These are phyloP conservation scores for Phialophora expanda DNA, from an alignment of 2,329 filamentous ascomycete species.

Conservation along the genomic window DNA sequence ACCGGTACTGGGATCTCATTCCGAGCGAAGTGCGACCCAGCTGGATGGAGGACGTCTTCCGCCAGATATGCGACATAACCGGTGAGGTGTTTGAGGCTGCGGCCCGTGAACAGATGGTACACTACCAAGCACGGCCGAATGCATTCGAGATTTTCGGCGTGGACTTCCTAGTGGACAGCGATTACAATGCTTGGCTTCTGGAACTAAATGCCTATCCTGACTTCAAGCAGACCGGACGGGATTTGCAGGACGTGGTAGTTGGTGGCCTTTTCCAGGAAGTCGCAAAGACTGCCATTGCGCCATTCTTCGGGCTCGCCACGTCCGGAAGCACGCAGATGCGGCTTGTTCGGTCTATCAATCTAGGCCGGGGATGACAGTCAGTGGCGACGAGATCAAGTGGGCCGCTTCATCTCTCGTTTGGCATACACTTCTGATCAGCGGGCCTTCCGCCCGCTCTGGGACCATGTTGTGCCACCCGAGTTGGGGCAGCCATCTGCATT, in stretches of 20 bases:
- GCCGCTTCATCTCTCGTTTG: neutral
- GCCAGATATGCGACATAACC: constrained; percentile 74
- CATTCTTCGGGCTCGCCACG: constrained; percentile 64
- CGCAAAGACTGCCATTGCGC: constrained; percentile 66
- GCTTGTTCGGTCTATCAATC: constrained; percentile 53
- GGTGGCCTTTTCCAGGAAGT: constrained; percentile 77
- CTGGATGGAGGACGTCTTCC: constrained; percentile 68
- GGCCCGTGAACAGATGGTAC: constrained; percentile 78
- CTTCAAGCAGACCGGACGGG: constrained; percentile 85
- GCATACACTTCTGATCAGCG: neutral
- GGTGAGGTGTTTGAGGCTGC: constrained; percentile 85
- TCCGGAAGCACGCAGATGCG: constrained; percentile 33
- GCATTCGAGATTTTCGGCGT: constrained; percentile 91
- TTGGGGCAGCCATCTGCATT: neutral
- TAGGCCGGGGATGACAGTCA: constrained; percentile 47
- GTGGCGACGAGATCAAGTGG: constrained; percentile 18
- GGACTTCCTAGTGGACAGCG: constrained; percentile 80
- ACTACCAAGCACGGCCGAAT: constrained; percentile 88
- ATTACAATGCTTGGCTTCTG: constrained; percentile 72
- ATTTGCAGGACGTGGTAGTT: constrained; percentile 70
- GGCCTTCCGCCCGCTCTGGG: neutral
- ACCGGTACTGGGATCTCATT: constrained; percentile 74
- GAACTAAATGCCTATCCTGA: constrained; percentile 97
- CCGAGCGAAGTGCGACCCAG: constrained; percentile 43
- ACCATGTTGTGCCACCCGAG: constrained; percentile 9